Conservation (phyloP, 768 basidiomycete species). For the Tricholoma flavovirens region DNA sequence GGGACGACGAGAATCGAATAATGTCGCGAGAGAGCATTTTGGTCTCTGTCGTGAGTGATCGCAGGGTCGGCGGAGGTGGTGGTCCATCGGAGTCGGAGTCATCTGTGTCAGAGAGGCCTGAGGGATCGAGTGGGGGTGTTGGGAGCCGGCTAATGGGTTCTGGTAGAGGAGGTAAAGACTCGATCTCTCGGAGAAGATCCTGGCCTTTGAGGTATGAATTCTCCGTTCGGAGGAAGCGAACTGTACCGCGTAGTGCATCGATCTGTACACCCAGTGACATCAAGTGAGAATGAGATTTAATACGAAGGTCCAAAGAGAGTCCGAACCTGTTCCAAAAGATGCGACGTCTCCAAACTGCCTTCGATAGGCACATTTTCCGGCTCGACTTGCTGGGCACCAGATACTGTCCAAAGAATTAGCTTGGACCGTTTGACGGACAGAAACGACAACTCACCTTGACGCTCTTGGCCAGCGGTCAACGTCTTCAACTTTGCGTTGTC, state of each 20-base stretch:
- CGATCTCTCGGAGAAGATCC: slow-evolving; percentile 81
- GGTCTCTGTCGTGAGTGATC: slow-evolving; percentile 72
- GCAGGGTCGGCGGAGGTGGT: slow-evolving; percentile 46
- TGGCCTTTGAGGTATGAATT: slow-evolving; percentile 93
- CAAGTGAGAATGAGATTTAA: slow-evolving; percentile 4
- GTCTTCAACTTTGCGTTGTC: slow-evolving; percentile 83
- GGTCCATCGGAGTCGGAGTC: slow-evolving; percentile 46
- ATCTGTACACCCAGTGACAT: slow-evolving; percentile 42
- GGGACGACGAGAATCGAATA: slow-evolving; percentile 75
- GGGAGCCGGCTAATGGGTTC: slow-evolving; percentile 41
- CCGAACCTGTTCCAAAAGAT: slow-evolving; percentile 80
- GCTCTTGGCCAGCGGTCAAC: slow-evolving; percentile 57
- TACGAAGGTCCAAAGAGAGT: neutral
- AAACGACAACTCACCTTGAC: slow-evolving; percentile 48
- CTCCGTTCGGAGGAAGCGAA: slow-evolving; percentile 89
- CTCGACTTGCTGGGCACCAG: slow-evolving; percentile 48
- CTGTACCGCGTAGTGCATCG: slow-evolving; percentile 84
- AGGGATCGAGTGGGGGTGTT: slow-evolving; percentile 66
- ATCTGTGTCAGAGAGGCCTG: slow-evolving; percentile 62
- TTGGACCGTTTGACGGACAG: neutral
- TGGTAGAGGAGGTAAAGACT: slow-evolving; percentile 62
- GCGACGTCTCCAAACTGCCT: slow-evolving; percentile 80
- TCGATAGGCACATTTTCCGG: slow-evolving; percentile 64
- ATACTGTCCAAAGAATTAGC: slow-evolving; percentile 20
- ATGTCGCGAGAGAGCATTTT: slow-evolving; percentile 88